A percentile compares a stretch with the other conserved stretches of the same genome.
Conservation (phyloP, 2,329 filamentous ascomycete species). For the Hypoxylon sp. region DNA sequence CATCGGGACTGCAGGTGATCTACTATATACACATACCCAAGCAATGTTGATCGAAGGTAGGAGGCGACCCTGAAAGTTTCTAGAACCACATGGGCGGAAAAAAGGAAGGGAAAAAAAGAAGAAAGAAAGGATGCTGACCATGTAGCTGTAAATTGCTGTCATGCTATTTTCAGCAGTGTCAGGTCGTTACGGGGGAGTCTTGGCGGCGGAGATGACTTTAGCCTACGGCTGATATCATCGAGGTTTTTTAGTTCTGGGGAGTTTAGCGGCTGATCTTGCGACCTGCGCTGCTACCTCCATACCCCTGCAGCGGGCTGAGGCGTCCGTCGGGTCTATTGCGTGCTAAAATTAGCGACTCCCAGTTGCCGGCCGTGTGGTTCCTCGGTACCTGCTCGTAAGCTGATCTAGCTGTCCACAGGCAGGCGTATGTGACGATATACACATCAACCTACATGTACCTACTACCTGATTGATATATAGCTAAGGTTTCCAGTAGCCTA, state of each 20-base stretch:
- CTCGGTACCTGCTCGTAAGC: too few species aligned
- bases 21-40: too few species aligned
- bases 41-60: too few species aligned
- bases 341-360: slow-evolving; percentile 24
- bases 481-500: not conserved
- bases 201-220: slow-evolving; percentile 37
- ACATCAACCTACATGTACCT: too few species aligned
- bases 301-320: slow-evolving; percentile 10
- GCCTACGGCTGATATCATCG: slow-evolving; percentile 37
- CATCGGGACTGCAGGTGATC: slow-evolving; percentile 11
- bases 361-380: not conserved
- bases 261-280: slow-evolving; percentile 23
- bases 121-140: not conserved
- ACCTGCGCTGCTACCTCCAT: slow-evolving; percentile 8
- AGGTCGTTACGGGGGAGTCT: slow-evolving; percentile 23
- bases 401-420: too few species aligned
- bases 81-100: slow-evolving; percentile 18
- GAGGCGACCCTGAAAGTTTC: slow-evolving; percentile 15
- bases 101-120: slow-evolving; percentile 14
- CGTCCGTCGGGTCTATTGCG: slow-evolving; percentile 1
- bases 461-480: too few species aligned
- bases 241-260: slow-evolving; percentile 20
- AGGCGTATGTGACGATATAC: too few species aligned
- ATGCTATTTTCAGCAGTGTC: slow-evolving; percentile 18
- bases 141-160: slow-evolving; percentile 24